Percentiles rank a stretch among this genome's conserved stretches.
Evolutionary conservation across 2,329 filamentous ascomycete genomes (phyloP).

Genomic region (Ceratocystis smalleyi): DNA sequence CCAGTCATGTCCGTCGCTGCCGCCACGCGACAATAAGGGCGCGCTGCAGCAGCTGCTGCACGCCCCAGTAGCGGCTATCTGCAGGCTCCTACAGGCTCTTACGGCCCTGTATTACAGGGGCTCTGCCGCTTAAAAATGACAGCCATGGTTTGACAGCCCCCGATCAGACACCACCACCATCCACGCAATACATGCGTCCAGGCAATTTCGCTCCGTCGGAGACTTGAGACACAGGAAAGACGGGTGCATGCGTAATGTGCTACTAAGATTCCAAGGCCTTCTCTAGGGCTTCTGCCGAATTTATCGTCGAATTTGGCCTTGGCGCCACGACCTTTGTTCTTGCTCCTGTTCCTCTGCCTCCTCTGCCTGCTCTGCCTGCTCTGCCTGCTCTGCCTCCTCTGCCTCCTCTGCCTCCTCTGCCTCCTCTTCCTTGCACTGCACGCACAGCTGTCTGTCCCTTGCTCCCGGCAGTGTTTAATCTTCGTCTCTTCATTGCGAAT

Average conservation of each 20-base stretch:
- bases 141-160: background rate
- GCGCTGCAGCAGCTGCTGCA: too few species aligned
- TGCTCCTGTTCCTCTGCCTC: background rate
- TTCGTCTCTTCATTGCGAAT: background rate
- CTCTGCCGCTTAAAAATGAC: background rate
- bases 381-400: too few species aligned
- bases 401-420: too few species aligned
- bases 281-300: background rate
- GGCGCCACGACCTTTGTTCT: background rate
- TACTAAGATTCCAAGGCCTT: background rate
- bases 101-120: background rate
- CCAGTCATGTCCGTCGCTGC: too few species aligned
- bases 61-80: too few species aligned
- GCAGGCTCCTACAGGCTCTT: too few species aligned
- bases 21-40: too few species aligned
- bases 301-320: background rate
- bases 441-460: background rate
- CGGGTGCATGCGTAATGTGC: background rate
- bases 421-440: background rate
- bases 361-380: too few species aligned
- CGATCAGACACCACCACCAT: background rate
- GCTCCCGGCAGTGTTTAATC: background rate
- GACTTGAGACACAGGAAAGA: background rate
- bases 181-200: background rate
- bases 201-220: background rate